These are phyloP conservation scores for Kodamaea neixiangensis DNA, from an alignment of 805 yeast genomes.

Conservation along the genomic window DNA sequence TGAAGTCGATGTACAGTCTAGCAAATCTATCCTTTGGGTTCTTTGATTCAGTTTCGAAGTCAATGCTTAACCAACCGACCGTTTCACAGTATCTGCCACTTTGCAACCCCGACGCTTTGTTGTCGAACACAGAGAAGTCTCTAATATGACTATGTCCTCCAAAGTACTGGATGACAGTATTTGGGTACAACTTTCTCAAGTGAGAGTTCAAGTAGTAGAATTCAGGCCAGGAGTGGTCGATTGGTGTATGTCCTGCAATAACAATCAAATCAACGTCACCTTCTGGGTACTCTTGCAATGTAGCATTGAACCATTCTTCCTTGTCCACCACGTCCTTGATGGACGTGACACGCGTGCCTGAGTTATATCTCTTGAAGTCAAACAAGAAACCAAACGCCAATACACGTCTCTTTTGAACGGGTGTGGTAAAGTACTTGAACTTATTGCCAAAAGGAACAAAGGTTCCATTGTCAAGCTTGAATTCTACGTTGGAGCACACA, in stretches of 20 bases:
- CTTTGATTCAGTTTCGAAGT: constrained; percentile 21
- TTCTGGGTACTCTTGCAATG: constrained; percentile 28
- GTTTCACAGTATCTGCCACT: constrained; percentile 95
- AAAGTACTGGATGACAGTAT: constrained; percentile 72
- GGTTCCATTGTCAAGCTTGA: constrained; percentile 40
- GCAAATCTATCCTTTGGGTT: constrained; percentile 29
- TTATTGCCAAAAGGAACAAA: constrained; percentile 69
- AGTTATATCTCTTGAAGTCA: constrained; percentile 65
- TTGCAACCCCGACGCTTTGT: constrained; percentile 73
- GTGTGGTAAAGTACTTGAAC: constrained; percentile 66
- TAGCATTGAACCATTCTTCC: constrained; percentile 61
- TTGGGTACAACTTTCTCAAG: constrained; percentile 62
- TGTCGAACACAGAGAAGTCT: constrained; percentile 74
- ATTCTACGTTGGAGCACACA: constrained; percentile 73
- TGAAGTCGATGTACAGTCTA: constrained; percentile 84
- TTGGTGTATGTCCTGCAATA: constrained; percentile 78
- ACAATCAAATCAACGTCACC: constrained; percentile 62
- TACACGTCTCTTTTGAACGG: constrained; percentile 49
- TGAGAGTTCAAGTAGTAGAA: constrained; percentile 45
- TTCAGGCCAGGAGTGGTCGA: constrained; percentile 54
- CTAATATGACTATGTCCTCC: constrained; percentile 96
- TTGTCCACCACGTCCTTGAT: constrained; percentile 53
- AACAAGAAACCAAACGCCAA: constrained; percentile 79
- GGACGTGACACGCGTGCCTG: constrained; percentile 63
- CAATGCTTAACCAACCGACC: constrained; percentile 79